These are phyloP conservation scores for Aspergillus quadricinctus DNA, from an alignment of 2,329 filamentous ascomycete genomes.

Conservation along the genomic window DNA sequence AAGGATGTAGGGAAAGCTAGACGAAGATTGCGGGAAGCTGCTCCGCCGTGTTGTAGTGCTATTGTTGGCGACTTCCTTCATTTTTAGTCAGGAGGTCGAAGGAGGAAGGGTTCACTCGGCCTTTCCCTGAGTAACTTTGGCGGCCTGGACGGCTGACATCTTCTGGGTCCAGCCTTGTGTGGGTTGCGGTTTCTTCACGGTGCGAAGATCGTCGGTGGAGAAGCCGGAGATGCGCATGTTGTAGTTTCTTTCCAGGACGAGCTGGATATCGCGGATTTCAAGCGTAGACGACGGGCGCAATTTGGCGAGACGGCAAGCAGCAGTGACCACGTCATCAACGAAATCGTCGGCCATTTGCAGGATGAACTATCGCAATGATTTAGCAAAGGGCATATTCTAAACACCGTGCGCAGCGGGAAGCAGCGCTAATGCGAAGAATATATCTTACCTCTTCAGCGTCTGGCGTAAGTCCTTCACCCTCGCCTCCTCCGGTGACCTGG, in stretches of 20 bases:
- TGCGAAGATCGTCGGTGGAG: conserved; percentile 88
- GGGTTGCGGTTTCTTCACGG: conserved; percentile 88
- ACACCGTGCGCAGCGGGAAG: not conserved
- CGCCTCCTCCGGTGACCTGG: conserved; percentile 79
- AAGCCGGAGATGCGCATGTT: conserved; percentile 93
- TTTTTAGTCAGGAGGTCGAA: not conserved
- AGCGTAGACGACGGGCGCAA: conserved; percentile 85
- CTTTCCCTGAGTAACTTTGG: conserved; percentile 61
- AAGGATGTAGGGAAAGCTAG: not conserved
- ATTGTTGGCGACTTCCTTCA: not conserved
- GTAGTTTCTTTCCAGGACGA: conserved; percentile 78
- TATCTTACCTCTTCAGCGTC: conserved; percentile 85
- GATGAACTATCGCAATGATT: conserved; percentile 58
- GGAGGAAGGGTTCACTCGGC: conserved; percentile 26
- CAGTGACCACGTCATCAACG: conserved; percentile 82
- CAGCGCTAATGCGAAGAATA: conserved; percentile 2
- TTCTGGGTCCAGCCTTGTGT: conserved; percentile 88
- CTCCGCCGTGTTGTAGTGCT: not conserved
- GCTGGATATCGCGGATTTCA: conserved; percentile 81
- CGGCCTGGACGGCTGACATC: conserved; percentile 93
- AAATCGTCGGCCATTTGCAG: conserved; percentile 90
- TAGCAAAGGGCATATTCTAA: conserved; percentile 1
- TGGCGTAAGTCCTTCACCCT: conserved; percentile 74
- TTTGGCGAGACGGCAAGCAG: conserved; percentile 87
- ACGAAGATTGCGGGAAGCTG: not conserved